A percentile compares a stretch with the other conserved stretches of the same genome.
These are phyloP conservation scores for Diplodia scrobiculata DNA, from an alignment of 2,329 filamentous ascomycete genomes.

Conservation along the genomic window DNA sequence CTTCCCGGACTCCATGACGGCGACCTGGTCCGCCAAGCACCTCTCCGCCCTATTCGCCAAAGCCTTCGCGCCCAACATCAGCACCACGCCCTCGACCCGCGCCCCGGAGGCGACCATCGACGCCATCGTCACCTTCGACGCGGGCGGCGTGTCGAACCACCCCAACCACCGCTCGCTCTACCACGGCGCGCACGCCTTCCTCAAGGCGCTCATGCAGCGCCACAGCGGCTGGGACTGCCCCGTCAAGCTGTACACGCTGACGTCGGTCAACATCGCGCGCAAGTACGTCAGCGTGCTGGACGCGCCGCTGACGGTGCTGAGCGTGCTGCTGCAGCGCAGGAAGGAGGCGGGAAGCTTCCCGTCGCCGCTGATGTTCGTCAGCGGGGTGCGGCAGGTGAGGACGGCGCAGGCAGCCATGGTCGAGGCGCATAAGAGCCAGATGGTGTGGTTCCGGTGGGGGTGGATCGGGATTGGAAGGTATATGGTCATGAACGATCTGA, in stretches of 20 bases:
- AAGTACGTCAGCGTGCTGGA: slow-evolving; percentile 85
- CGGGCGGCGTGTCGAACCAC: slow-evolving; percentile 77
- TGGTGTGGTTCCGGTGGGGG: slow-evolving; percentile 97
- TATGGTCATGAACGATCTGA: slow-evolving; percentile 92
- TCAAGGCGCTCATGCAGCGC: slow-evolving; percentile 65
- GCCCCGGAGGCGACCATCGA: slow-evolving; percentile 66
- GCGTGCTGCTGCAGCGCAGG: slow-evolving; percentile 51
- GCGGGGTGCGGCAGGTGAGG: slow-evolving; percentile 63
- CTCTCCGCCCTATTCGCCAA: slow-evolving; percentile 70
- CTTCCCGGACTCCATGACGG: slow-evolving; percentile 88
- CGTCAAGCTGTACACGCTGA: slow-evolving; percentile 83
- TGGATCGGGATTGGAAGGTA: slow-evolving; percentile 92
- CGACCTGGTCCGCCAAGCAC: slow-evolving; percentile 70
- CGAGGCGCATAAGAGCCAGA: slow-evolving; percentile 86
- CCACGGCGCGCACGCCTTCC: slow-evolving; percentile 74
- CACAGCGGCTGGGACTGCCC: slow-evolving; percentile 68
- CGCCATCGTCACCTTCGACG: slow-evolving; percentile 86
- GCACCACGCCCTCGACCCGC: slow-evolving; percentile 45
- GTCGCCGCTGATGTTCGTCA: slow-evolving; percentile 69
- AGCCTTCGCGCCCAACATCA: slow-evolving; percentile 70
- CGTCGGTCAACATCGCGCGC: slow-evolving; percentile 68
- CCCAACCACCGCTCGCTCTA: slow-evolving; percentile 92
- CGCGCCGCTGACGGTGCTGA: slow-evolving; percentile 66
- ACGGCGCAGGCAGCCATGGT: slow-evolving; percentile 86
- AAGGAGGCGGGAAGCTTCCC: slow-evolving; percentile 59